Conservation (phyloP, 345 rosid species). For the Litchi chinensis region DNA sequence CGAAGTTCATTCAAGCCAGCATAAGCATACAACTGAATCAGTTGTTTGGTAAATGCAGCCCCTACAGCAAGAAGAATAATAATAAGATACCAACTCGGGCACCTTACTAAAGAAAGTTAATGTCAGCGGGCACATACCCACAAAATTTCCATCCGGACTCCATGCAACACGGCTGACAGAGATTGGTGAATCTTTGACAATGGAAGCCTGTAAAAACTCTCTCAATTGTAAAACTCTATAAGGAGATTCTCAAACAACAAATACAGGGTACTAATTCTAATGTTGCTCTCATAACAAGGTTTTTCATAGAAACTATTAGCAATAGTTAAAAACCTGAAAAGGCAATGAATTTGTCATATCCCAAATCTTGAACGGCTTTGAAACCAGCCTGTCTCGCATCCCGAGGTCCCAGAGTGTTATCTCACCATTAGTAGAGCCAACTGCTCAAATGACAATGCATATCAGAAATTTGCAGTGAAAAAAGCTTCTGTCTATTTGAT, state of each 20-base stretch:
- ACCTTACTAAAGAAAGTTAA: constrained; percentile 6
- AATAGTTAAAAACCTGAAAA: constrained; percentile 59
- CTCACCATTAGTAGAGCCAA: constrained; percentile 80
- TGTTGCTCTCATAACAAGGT: neutral
- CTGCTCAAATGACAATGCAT: constrained; percentile 48
- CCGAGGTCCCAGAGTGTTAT: constrained; percentile 80
- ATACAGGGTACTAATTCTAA: neutral
- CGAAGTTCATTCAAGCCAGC: constrained; percentile 54
- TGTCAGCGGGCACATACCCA: constrained; percentile 46
- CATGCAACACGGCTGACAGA: constrained; percentile 68
- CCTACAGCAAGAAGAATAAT: constrained; percentile 51
- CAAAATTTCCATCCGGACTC: constrained; percentile 68
- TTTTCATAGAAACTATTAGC: neutral
- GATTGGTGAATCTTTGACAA: constrained; percentile 41
- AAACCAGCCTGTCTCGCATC: constrained; percentile 59
- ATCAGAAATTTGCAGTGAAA: constrained; percentile 23
- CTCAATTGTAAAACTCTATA: constrained; percentile 23
- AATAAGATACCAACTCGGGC: constrained; percentile 28
- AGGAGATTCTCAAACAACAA: constrained; percentile 14
- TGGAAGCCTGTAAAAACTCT: constrained; percentile 41
- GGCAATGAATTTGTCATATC: constrained; percentile 50
- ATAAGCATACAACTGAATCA: constrained; percentile 68
- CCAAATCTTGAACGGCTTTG: constrained; percentile 81
- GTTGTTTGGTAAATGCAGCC: constrained; percentile 68
- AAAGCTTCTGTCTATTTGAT: neutral